Evolutionary conservation across 2,329 filamentous ascomycete species (phyloP).

Genomic region (Penicillium expansum): DNA sequence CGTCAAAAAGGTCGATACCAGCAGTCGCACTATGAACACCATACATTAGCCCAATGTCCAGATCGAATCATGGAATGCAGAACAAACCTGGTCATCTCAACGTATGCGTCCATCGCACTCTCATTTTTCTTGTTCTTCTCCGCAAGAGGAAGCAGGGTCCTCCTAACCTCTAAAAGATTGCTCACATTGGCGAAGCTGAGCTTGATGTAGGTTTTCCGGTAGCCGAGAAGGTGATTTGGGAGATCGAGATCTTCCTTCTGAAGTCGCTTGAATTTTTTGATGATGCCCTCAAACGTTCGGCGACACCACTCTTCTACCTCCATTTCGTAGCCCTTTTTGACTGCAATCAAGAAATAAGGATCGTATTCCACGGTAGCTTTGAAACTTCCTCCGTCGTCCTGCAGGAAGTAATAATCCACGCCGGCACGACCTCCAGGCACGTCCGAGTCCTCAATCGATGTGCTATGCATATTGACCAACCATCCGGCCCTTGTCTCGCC

Average conservation of each 20-base stretch:
- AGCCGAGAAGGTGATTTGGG: conserved; percentile 93
- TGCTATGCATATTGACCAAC: conserved; percentile 94
- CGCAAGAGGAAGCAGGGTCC: conserved; percentile 81
- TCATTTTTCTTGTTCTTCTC: conserved; percentile 96
- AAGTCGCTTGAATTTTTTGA: conserved; percentile 73
- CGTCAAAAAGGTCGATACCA: conserved; percentile 93
- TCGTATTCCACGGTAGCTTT: conserved; percentile 96
- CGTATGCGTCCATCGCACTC: conserved; percentile 97
- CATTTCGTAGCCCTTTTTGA: conserved; percentile 79
- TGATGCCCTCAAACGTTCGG: conserved; percentile 74
- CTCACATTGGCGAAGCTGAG: conserved; percentile 82
- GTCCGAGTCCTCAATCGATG: conserved; percentile 78
- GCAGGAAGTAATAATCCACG: conserved; percentile 96
- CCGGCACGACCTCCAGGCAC: conserved; percentile 80
- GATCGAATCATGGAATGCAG: neutral
- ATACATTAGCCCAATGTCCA: conserved; percentile 19
- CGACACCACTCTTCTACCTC: conserved; percentile 95
- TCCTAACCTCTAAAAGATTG: conserved; percentile 80
- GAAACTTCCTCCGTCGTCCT: conserved; percentile 83
- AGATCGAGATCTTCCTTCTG: conserved; percentile 92
- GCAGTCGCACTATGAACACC: conserved; percentile 61
- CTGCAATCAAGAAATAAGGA: conserved; percentile 90
- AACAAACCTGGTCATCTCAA: conserved; percentile 78
- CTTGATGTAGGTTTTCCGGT: conserved; percentile 82
- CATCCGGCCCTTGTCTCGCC: conserved; percentile 83